Evolutionary conservation across 345 rosid species (phyloP).

Genomic region (Pugionium dolabratum): DNA sequence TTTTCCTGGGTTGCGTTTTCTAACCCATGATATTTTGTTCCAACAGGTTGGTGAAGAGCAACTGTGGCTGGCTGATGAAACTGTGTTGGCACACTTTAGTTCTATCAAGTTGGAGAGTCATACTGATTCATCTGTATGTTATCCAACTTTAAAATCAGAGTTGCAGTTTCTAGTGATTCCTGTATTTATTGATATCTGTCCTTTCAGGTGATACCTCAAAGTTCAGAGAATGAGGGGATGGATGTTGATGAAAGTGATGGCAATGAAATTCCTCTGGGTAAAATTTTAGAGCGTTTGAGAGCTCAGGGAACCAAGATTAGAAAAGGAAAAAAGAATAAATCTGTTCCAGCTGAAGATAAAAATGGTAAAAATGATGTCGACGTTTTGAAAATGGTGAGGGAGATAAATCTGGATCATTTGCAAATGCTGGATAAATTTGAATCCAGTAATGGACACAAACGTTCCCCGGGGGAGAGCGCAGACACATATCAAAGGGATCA

Average conservation of each 20-base stretch:
- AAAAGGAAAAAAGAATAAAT: conserved; percentile 53
- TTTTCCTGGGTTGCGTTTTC: conserved; percentile 20
- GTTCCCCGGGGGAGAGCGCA: conserved; percentile 45
- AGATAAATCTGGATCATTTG: conserved; percentile 73
- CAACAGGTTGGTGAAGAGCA: conserved; percentile 59
- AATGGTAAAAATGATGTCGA: conserved; percentile 70
- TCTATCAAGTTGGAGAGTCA: conserved; percentile 62
- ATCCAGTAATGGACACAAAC: conserved; percentile 78
- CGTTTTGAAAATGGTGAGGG: conserved; percentile 90
- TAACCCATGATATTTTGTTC: conserved; percentile 34
- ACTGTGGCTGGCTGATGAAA: conserved; percentile 87
- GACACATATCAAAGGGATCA: conserved; percentile 48
- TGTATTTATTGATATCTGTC: conserved; percentile 24
- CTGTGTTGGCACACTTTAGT: conserved; percentile 65
- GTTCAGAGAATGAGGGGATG: conserved; percentile 47
- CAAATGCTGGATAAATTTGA: conserved; percentile 59
- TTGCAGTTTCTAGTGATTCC: conserved; percentile 15
- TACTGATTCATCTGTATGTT: conserved; percentile 56
- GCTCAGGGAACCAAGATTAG: conserved; percentile 64
- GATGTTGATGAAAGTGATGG: conserved; percentile 70
- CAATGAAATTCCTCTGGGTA: conserved; percentile 74
- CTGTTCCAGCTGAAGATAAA: conserved; percentile 48
- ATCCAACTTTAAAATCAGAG: conserved; percentile 24
- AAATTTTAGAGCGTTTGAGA: conserved; percentile 70
- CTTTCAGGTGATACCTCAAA: conserved; percentile 54